Base-by-base conservation (phyloP, 176 grass and related monocot species). In the Coix lacrymajobi region DNA sequence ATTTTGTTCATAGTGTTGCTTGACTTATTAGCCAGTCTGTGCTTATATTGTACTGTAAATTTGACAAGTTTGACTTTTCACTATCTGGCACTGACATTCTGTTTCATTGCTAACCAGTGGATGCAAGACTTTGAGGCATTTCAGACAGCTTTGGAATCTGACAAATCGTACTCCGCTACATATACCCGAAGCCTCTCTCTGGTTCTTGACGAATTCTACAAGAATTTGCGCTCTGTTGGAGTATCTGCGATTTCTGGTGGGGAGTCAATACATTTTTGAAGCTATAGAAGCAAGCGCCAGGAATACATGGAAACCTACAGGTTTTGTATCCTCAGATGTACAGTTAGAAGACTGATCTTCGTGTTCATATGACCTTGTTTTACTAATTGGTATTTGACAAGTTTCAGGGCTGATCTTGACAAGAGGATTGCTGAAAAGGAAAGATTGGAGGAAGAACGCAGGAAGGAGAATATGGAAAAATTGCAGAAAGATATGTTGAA, bases 51-150 rank as follows among this genome's bases (percentile, higher is more conserved):
- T 36, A 43, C 52, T 41, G 29, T 57, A 30, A 29, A 29, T 71
- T 81, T 26, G 6, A 77, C 34, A n/a, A 31, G 36, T 81, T 71
- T 81, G 2, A 29, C 7, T 61, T 73, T 63, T 44, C 37, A 48
- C 56, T 25, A 63, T 73, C 8, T 48, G n/a, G 32, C 20, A 63
- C 6, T 46, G 26, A 24, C 29, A 13, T 64, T 37, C 28, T 73
- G 15, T 74, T 78, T 15, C 79, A 48, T 39, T 86, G 20, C 80
- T 87, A 13, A 88, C 20, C 89, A 98, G 96, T 99, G 96, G 93
- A 99, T 96, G 93, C 78, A 96, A 88, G 96, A 99, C 89, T 96
- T 98, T 78, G 89, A 99, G 40, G 89, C 91, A 2, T 99, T 95
- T 92, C 96, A 95, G 88, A 79, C 76, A 37, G 87, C 96, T 51